Conservation (phyloP, 805 yeast species). For the Hanseniaspora taiwanica region DNA sequence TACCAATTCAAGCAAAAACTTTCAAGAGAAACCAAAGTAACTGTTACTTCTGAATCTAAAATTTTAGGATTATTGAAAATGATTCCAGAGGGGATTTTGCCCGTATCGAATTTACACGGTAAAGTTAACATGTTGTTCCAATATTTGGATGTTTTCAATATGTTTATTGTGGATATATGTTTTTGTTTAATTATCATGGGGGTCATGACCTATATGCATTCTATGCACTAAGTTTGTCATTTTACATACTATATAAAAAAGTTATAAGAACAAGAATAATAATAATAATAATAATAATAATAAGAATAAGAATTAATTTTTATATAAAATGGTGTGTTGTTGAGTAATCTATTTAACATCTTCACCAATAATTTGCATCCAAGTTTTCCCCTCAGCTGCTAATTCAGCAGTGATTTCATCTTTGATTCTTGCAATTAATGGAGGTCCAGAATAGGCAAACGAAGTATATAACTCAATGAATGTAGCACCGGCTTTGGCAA, state of each 20-base stretch:
- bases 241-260: background rate
- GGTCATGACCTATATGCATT: slow-evolving; percentile 12
- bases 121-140: slow-evolving; percentile 15
- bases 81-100: slow-evolving; percentile 24
- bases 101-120: slow-evolving; percentile 18
- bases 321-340: background rate
- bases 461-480: slow-evolving; percentile 79
- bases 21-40: slow-evolving; percentile 16
- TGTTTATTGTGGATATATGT: slow-evolving; percentile 21
- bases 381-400: slow-evolving; percentile 61
- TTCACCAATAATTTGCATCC: slow-evolving; percentile 67
- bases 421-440: slow-evolving; percentile 50
- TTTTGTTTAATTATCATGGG: slow-evolving; percentile 21
- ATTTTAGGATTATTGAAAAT: slow-evolving; percentile 18
- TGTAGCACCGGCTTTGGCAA: slow-evolving; percentile 89
- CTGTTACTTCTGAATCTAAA: slow-evolving; percentile 17
- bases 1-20: slow-evolving; percentile 17
- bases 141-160: slow-evolving; percentile 23
- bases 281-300: background rate
- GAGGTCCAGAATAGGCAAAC: slow-evolving; percentile 89
- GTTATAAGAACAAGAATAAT: background rate
- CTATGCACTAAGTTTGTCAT: background rate
- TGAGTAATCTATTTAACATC: slow-evolving; percentile 30
- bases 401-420: slow-evolving; percentile 48
- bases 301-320: background rate